Conservation (phyloP, 768 basidiomycete species). For the Hebeloma cylindrosporum region DNA sequence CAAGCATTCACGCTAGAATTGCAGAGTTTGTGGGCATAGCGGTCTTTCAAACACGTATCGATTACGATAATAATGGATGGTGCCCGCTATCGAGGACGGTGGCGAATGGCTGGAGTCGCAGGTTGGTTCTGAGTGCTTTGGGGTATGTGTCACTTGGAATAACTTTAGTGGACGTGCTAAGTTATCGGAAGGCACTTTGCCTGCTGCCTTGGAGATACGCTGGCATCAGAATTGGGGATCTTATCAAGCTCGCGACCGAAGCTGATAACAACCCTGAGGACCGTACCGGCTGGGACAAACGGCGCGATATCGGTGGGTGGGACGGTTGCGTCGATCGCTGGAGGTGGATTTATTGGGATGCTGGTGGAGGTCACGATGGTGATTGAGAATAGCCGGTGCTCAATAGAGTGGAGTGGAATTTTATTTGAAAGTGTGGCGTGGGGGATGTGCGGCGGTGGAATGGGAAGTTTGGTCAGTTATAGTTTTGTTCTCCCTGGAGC, state of each 20-base stretch:
- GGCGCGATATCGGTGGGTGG: slow-evolving; percentile 81
- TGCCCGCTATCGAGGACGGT: slow-evolving; percentile 55
- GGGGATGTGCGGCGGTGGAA: slow-evolving; percentile 65
- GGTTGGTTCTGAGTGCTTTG: slow-evolving; percentile 60
- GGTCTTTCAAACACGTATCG: slow-evolving; percentile 13
- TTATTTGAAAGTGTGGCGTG: slow-evolving; percentile 48
- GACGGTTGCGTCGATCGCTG: slow-evolving; percentile 67
- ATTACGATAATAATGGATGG: slow-evolving; percentile 47
- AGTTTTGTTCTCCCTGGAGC: background rate
- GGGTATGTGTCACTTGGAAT: slow-evolving; percentile 46
- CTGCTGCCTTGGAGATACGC: slow-evolving; percentile 88
- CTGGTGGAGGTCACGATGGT: slow-evolving; percentile 56
- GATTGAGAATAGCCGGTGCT: slow-evolving; percentile 61
- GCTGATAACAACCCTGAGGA: slow-evolving; percentile 74
- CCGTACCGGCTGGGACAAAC: slow-evolving; percentile 88
- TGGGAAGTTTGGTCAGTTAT: slow-evolving; percentile 74
- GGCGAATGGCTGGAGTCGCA: slow-evolving; percentile 55
- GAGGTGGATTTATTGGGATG: slow-evolving; percentile 72
- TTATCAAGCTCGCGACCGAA: slow-evolving; percentile 66
- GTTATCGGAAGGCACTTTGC: slow-evolving; percentile 66
- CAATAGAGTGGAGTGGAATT: slow-evolving; percentile 36
- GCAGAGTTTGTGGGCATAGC: slow-evolving; percentile 27
- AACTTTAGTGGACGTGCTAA: slow-evolving; percentile 1
- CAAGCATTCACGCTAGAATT: slow-evolving; percentile 36
- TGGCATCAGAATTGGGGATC: slow-evolving; percentile 93